Evolutionary conservation across 106 monocot genomes (phyloP), one percentile per base, ranked within the genome.

Genomic region (Amphibolis antarctica): DNA sequence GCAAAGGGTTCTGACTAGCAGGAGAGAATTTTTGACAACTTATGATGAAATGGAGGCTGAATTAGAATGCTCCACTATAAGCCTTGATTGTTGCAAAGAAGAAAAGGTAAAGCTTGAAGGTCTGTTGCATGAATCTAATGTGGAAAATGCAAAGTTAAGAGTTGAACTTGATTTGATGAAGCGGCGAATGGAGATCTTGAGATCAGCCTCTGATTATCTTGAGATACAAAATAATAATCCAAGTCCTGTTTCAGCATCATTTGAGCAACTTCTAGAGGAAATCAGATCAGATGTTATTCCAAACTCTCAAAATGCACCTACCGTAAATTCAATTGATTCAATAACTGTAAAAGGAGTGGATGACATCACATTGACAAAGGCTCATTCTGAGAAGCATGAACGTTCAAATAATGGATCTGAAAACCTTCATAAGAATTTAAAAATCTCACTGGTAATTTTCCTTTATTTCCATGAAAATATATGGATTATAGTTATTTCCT

Each of bases 131-230:
- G 98, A 99, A 74, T 83, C 82, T 57, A 80, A 62, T 72, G 90
- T 85, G 28, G 91, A 91, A 62, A 82, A 73, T 31, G 71, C 73
- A 42, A 91, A 83, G 61, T 64, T 71, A 26, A 83, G 76, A 71
- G 85, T 81, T 52, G 98, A 99, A 66, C 91, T 99, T 77, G 88
- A 91, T 65, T 75, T 90, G 68, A 82, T 87, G 36, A 91, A 99
- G 65, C 75, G 77, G 17, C 72, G 85, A 61, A 67, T 99, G 68
- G 80, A 98, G 64, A 90, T 81, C 67, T 85, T 87, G 76, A 67
- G 71, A 59, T 80, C 72, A 47, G 64, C 63, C 48, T 66, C 63
- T 59, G 78, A 80, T 28, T 44, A 24, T 27, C 26, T 76, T 66
- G 62, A 57, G n/a, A 71, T 47, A 53, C 58, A 21, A 46, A 64